Evolutionary conservation across 768 basidiomycete genomes (phyloP).

Genomic region (Albatrellus ellisii): DNA sequence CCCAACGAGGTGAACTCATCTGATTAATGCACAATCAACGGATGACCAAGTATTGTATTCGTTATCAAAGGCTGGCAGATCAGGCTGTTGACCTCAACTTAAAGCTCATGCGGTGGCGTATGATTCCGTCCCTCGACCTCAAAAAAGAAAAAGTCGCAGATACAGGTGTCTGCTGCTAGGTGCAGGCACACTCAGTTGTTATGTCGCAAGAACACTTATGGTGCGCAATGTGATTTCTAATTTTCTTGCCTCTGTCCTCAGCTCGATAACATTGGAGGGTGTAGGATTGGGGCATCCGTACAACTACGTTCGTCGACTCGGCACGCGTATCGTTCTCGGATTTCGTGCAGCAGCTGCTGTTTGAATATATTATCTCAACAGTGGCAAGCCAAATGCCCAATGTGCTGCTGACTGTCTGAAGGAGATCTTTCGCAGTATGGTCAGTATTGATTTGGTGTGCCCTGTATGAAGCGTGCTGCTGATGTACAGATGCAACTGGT

Average conservation of each 20-base stretch:
- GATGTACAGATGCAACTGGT: conserved; percentile 45
- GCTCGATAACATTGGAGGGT: too few species aligned
- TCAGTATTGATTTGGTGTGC: conserved; percentile 25
- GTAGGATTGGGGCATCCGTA: conserved; percentile 93
- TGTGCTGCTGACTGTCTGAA: conserved; percentile 77
- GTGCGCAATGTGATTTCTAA: conserved; percentile 27
- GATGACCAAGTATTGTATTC: too few species aligned
- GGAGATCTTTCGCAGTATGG: conserved; percentile 88
- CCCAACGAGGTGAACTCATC: conserved; percentile 56
- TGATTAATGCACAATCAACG: too few species aligned
- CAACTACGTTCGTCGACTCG: conserved; percentile 87
- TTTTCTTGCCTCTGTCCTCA: too few species aligned
- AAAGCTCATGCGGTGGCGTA: conserved; percentile 96
- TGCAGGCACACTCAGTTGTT: conserved; percentile 93
- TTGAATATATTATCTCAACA: conserved; percentile 92
- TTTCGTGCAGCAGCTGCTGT: conserved; percentile 92
- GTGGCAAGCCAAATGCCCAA: conserved; percentile 88
- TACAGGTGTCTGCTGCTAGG: conserved; percentile 82
- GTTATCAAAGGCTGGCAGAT: conserved; percentile 76
- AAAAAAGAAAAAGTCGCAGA: conserved; percentile 71
- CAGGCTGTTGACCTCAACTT: conserved; percentile 96
- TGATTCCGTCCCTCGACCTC: conserved; percentile 81
- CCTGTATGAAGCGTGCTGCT: neutral
- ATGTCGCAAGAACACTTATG: conserved; percentile 87
- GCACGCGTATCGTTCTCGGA: conserved; percentile 91